Evolutionary conservation across 2,329 filamentous ascomycete species (phyloP).

Genomic region (Fusarium albidum): DNA sequence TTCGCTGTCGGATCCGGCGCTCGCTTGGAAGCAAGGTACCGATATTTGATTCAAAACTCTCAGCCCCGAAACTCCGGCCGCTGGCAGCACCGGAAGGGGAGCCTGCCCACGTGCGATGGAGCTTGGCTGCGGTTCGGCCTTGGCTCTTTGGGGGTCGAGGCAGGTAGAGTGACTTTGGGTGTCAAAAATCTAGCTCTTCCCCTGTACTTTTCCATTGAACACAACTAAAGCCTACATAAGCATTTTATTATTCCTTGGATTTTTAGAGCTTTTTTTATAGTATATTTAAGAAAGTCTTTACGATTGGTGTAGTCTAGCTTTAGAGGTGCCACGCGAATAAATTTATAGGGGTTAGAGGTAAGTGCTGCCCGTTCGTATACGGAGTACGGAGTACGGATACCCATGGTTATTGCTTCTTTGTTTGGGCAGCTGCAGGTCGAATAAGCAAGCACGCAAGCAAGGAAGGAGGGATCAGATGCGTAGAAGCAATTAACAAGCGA

Average conservation of each 20-base stretch:
- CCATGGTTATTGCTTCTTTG: neutral
- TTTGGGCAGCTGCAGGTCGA: slow-evolving; percentile 15
- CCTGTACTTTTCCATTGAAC: neutral
- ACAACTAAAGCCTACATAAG: too few relatives aligned
- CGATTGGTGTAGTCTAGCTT: too few relatives aligned
- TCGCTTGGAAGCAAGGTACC: slow-evolving; percentile 8
- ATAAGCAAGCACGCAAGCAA: neutral
- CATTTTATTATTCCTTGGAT: too few relatives aligned
- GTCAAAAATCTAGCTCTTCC: neutral
- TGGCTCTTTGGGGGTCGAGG: slow-evolving; percentile 9
- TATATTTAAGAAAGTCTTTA: too few relatives aligned
- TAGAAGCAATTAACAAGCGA: slow-evolving; percentile 11
- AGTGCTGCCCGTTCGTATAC: too few relatives aligned
- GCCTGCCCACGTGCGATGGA: slow-evolving; percentile 40
- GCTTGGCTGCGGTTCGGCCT: slow-evolving; percentile 33
- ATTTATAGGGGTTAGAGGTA: too few relatives aligned
- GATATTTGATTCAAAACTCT: too few relatives aligned
- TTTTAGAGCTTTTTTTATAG: too few relatives aligned
- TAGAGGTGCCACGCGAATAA: too few relatives aligned
- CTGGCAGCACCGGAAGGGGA: neutral
- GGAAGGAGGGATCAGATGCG: neutral
- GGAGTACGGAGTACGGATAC: too few relatives aligned
- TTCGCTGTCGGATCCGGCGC: slow-evolving; percentile 9
- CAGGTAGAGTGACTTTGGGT: slow-evolving; percentile 6
- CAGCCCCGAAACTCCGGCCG: slow-evolving; percentile 3